Conservation (phyloP, 1,284 basidiomycete genomes). For the Wolfiporia cocos region DNA sequence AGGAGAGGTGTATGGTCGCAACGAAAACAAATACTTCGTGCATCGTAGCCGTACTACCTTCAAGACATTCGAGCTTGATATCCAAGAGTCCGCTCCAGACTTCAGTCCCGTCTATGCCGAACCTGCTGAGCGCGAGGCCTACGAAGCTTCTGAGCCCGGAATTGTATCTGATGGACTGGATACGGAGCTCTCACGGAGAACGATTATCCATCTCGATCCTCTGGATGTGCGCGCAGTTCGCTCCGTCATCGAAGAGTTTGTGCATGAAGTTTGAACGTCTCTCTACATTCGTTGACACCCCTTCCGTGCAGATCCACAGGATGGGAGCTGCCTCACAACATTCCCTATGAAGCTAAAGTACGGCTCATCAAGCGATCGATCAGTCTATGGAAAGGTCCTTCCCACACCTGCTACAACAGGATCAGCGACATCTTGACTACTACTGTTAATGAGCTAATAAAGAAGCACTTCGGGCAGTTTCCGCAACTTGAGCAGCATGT, state of each 20-base stretch:
- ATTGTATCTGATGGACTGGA: slow-evolving; percentile 22
- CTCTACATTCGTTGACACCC: too few species aligned
- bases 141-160: too few species aligned
- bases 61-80: slow-evolving; percentile 23
- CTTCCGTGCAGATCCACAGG: slow-evolving; percentile 36
- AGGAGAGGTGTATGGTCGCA: slow-evolving; percentile 29
- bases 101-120: slow-evolving; percentile 27
- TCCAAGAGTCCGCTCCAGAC: slow-evolving; percentile 34
- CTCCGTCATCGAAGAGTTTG: slow-evolving; percentile 19
- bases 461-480: slow-evolving; percentile 29
- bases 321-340: slow-evolving; percentile 47
- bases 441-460: slow-evolving; percentile 15
- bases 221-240: slow-evolving; percentile 14
- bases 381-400: slow-evolving; percentile 34
- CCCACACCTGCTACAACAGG: slow-evolving; percentile 32
- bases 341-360: slow-evolving; percentile 45
- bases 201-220: slow-evolving; percentile 5
- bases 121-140: slow-evolving; percentile 8
- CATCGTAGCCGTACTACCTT: slow-evolving; percentile 30
- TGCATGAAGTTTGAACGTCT: neutral
- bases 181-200: slow-evolving; percentile 15
- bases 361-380: slow-evolving; percentile 35
- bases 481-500: slow-evolving; percentile 23
- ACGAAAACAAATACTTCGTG: slow-evolving; percentile 28
- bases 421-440: slow-evolving; percentile 22